Base-by-base conservation (phyloP, 139 green algal species). In the Micractinium conductrix region DNA sequence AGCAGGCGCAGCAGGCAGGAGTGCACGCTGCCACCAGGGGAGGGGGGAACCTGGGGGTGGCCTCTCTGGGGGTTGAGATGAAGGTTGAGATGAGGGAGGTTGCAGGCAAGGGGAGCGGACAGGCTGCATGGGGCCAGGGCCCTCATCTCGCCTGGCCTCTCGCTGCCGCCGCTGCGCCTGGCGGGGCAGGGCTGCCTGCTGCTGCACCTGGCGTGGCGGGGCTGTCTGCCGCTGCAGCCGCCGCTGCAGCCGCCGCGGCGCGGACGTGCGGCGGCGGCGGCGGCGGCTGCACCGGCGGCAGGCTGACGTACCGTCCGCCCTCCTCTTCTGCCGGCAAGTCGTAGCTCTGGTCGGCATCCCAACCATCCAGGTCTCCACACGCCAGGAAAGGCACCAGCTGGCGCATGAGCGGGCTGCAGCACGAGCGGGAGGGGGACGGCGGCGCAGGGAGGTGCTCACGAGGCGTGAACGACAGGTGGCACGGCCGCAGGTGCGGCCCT, bases 271-370 rank as follows among this genome's bases (percentile, higher is more conserved):
- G 89, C 12, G 97, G 96, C 16, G 93, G 92, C 2, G 95, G 98
- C 8, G 97, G 97, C 1, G 95, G 93, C 83, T 97, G 93, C 69
- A 99, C 93, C 4, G 96, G 95, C 1, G 90, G 86, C 55, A 98
- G 86, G 5, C 78, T 81, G 37, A 89, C 83, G 50, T 92, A 94
- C 2, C 71, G n/a, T n/a, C n/a, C n/a, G n/a, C n/a, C n/a, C n/a
- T n/a, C n/a, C n/a, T n/a, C 87, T 43, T 81, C 86, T 2, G 33
- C 68, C 6, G 87, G 86, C 37, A 99, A 86, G 21, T 94, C 87
- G 82, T 99, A 99, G 10, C 88, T 96, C 43, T 90, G 86, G 81
- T 99, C 96, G 19, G 96, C 91, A 88, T 99, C 97, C 84, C 94
- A 99, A 1, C 94, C 97, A 35, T 55, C 85, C 33, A 99, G 88